phyloP scores from a whole-genome alignment of 1,284 basidiomycete species.

The Stereum hirsutum region DNA sequence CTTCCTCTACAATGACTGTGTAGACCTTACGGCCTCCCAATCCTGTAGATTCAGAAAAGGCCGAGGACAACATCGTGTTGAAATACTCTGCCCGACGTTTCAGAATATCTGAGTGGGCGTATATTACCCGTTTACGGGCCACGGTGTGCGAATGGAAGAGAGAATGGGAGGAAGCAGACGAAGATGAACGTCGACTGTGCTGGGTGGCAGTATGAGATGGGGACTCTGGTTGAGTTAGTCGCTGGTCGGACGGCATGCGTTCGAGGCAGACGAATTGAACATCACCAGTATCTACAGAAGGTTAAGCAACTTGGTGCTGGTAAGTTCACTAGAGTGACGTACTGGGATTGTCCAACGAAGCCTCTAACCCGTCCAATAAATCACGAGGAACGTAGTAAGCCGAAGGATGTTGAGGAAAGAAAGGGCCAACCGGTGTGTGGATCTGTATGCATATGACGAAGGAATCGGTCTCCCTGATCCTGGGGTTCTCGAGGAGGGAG shows the following conservation, averaged over 20 bases:
- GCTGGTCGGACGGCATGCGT: constrained; percentile 26
- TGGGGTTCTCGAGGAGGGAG: constrained; percentile 45
- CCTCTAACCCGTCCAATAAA: constrained; percentile 51
- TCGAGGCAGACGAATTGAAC: constrained; percentile 67
- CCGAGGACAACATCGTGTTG: constrained; percentile 66
- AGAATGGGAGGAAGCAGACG: constrained; percentile 26
- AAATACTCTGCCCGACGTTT: constrained; percentile 73
- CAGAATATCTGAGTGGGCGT: constrained; percentile 76
- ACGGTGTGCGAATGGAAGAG: constrained; percentile 33
- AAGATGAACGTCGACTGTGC: too few species aligned
- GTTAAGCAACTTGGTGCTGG: constrained; percentile 10
- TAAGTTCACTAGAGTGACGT: constrained; percentile 15
- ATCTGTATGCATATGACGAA: constrained; percentile 66
- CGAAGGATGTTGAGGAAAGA: constrained; percentile 58
- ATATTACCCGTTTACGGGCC: constrained; percentile 63
- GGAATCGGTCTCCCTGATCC: constrained; percentile 51
- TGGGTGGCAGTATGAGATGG: constrained; percentile 15
- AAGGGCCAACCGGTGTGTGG: constrained; percentile 56
- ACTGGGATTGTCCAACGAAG: constrained; percentile 58
- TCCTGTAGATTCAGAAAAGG: constrained; percentile 50
- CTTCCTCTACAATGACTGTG: constrained; percentile 71
- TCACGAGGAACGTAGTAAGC: constrained; percentile 55
- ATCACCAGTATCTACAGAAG: constrained; percentile 35
- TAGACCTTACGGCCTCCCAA: constrained; percentile 49
- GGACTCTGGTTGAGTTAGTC: constrained; percentile 12